Conservation (phyloP, 345 rosid genomes). For the Murraya koenigii region DNA sequence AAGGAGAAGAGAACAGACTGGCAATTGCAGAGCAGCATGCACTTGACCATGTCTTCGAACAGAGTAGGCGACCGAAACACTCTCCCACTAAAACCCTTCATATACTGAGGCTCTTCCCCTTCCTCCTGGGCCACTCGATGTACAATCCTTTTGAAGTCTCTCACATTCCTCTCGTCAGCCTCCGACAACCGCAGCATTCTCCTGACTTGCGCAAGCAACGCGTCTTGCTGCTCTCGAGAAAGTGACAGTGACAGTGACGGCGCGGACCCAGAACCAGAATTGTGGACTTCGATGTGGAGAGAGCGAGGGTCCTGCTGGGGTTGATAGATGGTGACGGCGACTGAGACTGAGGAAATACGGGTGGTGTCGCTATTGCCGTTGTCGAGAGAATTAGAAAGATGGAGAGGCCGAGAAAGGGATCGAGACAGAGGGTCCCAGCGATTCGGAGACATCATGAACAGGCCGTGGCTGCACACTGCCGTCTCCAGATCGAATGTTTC, state of each 20-base stretch:
- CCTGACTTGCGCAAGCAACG: constrained; percentile 37
- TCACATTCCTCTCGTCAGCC: constrained; percentile 29
- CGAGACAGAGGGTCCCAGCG: constrained; percentile 43
- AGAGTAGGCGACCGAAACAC: constrained; percentile 58
- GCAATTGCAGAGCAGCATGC: too few relatives aligned
- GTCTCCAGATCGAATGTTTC: constrained; percentile 35
- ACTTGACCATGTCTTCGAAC: constrained; percentile 28
- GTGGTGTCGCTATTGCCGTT: not conserved
- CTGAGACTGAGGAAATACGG: constrained; percentile 4
- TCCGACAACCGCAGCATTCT: constrained; percentile 53
- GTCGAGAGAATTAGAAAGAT: constrained; percentile 14
- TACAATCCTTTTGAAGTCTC: constrained; percentile 27
- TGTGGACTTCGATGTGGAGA: constrained; percentile 31
- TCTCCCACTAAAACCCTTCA: constrained; percentile 41
- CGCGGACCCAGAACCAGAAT: not conserved
- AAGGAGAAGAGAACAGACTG: constrained; percentile 21
- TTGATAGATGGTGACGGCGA: constrained; percentile 36
- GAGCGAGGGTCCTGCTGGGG: constrained; percentile 7
- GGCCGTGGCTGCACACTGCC: constrained; percentile 59
- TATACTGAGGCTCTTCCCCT: not conserved
- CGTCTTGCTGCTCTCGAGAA: constrained; percentile 18
- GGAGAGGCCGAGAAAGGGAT: constrained; percentile 44
- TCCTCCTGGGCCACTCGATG: not conserved
- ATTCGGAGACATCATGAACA: constrained; percentile 55
- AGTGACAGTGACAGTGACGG: constrained; percentile 7